Percentiles rank a stretch among this genome's conserved stretches.
Evolutionary conservation across 345 rosid genomes (phyloP).

Genomic region (Mercurialis annua): DNA sequence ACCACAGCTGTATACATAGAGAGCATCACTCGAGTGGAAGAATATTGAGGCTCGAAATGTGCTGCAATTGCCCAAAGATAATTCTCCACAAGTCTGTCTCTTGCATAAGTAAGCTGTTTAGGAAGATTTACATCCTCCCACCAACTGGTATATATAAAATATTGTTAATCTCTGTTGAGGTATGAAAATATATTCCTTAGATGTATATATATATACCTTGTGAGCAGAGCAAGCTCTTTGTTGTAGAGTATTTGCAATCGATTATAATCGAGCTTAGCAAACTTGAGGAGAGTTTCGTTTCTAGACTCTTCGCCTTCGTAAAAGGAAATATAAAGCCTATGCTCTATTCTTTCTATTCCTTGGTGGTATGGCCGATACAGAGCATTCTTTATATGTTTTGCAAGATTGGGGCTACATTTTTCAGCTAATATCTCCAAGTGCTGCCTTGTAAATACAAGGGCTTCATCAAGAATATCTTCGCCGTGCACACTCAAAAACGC

Average conservation of each 20-base stretch:
- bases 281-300: slow-evolving; percentile 1
- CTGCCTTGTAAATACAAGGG: background rate
- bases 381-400: background rate
- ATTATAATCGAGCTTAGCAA: slow-evolving; percentile 18
- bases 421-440: background rate
- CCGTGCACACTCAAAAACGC: background rate
- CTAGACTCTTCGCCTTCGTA: slow-evolving; percentile 3
- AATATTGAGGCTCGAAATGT: background rate
- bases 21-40: background rate
- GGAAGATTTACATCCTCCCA: background rate
- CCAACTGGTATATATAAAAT: slow-evolving; percentile 12
- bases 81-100: slow-evolving; percentile 2
- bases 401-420: too few species aligned
- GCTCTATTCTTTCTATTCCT: background rate
- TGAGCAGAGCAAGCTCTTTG: background rate
- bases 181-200: too few species aligned
- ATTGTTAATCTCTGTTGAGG: background rate
- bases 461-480: background rate
- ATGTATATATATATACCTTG: too few species aligned
- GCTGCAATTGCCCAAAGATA: background rate
- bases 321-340: background rate
- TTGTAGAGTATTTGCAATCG: slow-evolving; percentile 5
- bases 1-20: background rate
- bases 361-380: background rate
- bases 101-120: slow-evolving; percentile 2